Evolutionary conservation across 225 moss, liverwort and hornwort genomes (phyloP).

Genomic region (Bryum argenteum): DNA sequence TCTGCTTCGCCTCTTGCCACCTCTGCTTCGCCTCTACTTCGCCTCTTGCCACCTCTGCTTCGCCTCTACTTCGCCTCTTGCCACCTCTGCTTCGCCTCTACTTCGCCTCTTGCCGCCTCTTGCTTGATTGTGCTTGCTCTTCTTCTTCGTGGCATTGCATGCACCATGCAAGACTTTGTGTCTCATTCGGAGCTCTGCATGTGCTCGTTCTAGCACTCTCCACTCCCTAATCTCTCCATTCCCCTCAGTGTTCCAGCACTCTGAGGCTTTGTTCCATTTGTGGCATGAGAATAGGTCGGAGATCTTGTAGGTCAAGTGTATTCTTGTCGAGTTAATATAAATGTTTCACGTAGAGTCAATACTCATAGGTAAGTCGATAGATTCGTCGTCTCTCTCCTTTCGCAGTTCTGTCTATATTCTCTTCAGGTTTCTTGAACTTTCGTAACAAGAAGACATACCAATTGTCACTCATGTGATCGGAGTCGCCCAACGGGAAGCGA

Average conservation of each 20-base stretch:
- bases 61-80: too few species aligned
- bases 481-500: neutral
- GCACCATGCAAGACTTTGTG: neutral
- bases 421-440: neutral
- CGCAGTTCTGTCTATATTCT: neutral
- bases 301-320: neutral
- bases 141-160: too few species aligned
- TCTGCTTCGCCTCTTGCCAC: too few species aligned
- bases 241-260: neutral
- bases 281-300: slow-evolving; percentile 27
- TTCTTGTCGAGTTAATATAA: slow-evolving; percentile 38
- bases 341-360: slow-evolving; percentile 7
- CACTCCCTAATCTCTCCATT: neutral
- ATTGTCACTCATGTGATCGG: neutral
- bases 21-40: too few species aligned
- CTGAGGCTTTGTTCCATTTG: neutral
- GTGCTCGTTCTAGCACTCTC: neutral
- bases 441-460: neutral
- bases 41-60: too few species aligned
- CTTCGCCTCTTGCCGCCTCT: too few species aligned
- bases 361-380: slow-evolving; percentile 45
- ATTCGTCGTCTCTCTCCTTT: neutral
- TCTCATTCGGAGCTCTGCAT: neutral
- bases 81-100: too few species aligned
- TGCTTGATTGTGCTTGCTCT: too few species aligned